A percentile compares a stretch with the other conserved stretches of the same genome.
Evolutionary conservation across 495 filamentous ascomycete genomes (phyloP).

Genomic region (Aspergillus heteromorphus): DNA sequence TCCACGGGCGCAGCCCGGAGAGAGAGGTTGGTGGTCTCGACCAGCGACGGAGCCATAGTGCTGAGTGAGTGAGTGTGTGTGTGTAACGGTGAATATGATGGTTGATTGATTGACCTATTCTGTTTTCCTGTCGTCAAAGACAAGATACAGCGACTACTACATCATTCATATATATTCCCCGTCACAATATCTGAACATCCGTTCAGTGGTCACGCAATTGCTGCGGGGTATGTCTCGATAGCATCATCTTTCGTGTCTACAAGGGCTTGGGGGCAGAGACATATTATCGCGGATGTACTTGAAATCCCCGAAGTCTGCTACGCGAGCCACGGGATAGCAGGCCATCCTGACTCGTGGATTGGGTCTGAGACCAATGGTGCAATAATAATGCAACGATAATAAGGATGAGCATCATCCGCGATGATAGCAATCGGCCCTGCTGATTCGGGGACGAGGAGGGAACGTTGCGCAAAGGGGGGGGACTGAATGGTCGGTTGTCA

Average conservation of each 20-base stretch:
- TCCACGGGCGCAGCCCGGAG: conserved; percentile 30
- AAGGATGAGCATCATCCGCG: neutral
- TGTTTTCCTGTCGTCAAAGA: neutral
- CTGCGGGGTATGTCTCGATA: conserved; percentile 21
- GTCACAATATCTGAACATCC: conserved; percentile 12
- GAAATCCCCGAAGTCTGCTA: neutral
- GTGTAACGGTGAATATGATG: neutral
- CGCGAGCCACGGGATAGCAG: neutral
- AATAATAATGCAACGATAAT: neutral
- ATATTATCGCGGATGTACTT: neutral
- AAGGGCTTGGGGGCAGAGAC: neutral
- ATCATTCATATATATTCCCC: conserved; percentile 15
- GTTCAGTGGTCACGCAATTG: conserved; percentile 17
- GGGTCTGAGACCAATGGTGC: neutral
- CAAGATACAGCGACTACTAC: neutral
- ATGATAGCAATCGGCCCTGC: no score
- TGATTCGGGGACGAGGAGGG: neutral
- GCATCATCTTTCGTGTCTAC: neutral
- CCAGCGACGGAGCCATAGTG: conserved; percentile 53
- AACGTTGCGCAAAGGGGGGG: neutral
- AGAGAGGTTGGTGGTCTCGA: conserved; percentile 30
- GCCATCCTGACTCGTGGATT: neutral
- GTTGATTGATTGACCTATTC: neutral
- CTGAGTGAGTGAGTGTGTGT: neutral
- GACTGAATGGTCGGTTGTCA: neutral